Percentiles rank a stretch among this genome's conserved stretches.
Evolutionary conservation across 257 asterid species (phyloP).

Genomic region (Primulina huaijiensis): DNA sequence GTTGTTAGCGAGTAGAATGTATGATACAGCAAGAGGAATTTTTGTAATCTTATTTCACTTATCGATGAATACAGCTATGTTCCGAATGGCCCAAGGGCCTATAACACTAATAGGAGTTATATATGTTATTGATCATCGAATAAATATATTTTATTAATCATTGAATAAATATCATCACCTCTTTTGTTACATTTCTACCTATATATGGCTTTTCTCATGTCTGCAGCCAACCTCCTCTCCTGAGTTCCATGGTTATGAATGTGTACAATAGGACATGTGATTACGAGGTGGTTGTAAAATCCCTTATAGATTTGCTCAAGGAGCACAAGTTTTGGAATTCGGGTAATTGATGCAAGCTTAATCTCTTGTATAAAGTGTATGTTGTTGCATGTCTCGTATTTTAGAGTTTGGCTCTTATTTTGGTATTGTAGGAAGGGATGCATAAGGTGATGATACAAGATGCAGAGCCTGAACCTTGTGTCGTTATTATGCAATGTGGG

Average conservation of each 20-base stretch:
- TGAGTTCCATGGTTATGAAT: slow-evolving; percentile 80
- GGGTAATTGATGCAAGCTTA: slow-evolving; percentile 33
- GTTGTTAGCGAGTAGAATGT: slow-evolving; percentile 78
- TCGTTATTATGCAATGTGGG: slow-evolving; percentile 88
- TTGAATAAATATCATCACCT: background rate
- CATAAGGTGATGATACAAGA: slow-evolving; percentile 75
- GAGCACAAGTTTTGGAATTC: slow-evolving; percentile 84
- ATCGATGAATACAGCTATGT: slow-evolving; percentile 64
- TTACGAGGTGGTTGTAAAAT: slow-evolving; percentile 36
- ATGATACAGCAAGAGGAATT: slow-evolving; percentile 81
- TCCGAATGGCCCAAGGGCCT: slow-evolving; percentile 89
- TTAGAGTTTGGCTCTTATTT: too few species aligned
- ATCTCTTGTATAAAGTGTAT: background rate
- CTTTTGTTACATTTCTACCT: background rate
- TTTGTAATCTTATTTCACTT: slow-evolving; percentile 65
- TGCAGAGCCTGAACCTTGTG: slow-evolving; percentile 43
- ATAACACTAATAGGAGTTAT: slow-evolving; percentile 87
- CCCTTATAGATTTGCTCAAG: slow-evolving; percentile 72
- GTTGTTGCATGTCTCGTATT: too few species aligned
- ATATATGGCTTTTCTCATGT: background rate
- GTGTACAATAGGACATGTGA: slow-evolving; percentile 61
- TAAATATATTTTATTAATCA: background rate
- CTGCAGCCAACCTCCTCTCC: slow-evolving; percentile 85
- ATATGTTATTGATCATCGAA: too few species aligned
- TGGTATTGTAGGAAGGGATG: slow-evolving; percentile 39